Evolutionary conservation across 805 yeast genomes (phyloP).

Genomic region (Zygotorulaspora danielsina): DNA sequence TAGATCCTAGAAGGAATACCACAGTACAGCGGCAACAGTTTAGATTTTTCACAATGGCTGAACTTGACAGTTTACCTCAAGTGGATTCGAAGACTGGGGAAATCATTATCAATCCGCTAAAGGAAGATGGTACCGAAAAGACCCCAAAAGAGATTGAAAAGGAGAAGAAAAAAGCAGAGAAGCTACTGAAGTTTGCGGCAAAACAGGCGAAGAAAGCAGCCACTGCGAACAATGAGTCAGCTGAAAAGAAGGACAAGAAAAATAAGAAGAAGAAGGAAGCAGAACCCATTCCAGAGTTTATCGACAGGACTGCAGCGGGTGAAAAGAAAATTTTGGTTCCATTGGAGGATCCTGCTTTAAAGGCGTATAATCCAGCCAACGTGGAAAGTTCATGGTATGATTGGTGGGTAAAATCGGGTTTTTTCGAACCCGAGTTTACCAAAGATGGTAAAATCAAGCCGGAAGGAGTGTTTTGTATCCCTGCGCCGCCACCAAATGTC

Average conservation of each 20-base stretch:
- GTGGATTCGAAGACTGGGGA: constrained; percentile 38
- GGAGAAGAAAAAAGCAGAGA: constrained; percentile 84
- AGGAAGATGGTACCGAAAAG: constrained; percentile 48
- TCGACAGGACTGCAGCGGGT: constrained; percentile 80
- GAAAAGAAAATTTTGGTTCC: constrained; percentile 86
- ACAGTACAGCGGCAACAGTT: constrained; percentile 9
- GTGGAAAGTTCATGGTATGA: constrained; percentile 97
- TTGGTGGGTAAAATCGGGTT: constrained; percentile 92
- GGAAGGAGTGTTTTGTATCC: constrained; percentile 82
- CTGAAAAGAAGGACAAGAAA: constrained; percentile 50
- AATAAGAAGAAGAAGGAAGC: constrained; percentile 64
- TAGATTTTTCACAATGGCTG: constrained; percentile 29
- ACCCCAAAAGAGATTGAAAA: constrained; percentile 80
- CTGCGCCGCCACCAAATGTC: constrained; percentile 99
- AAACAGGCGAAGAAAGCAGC: constrained; percentile 62
- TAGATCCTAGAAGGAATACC: constrained; percentile 3
- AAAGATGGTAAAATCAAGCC: constrained; percentile 71
- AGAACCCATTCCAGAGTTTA: constrained; percentile 78
- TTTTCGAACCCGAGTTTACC: constrained; percentile 80
- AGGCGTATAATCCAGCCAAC: constrained; percentile 86
- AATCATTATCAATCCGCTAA: constrained; percentile 36
- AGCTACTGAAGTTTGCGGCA: constrained; percentile 81
- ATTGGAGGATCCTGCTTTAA: constrained; percentile 86
- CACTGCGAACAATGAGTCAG: constrained; percentile 55
- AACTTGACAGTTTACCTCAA: constrained; percentile 33